Conservation (phyloP, 345 rosid species). For the Citrus unshiu region DNA sequence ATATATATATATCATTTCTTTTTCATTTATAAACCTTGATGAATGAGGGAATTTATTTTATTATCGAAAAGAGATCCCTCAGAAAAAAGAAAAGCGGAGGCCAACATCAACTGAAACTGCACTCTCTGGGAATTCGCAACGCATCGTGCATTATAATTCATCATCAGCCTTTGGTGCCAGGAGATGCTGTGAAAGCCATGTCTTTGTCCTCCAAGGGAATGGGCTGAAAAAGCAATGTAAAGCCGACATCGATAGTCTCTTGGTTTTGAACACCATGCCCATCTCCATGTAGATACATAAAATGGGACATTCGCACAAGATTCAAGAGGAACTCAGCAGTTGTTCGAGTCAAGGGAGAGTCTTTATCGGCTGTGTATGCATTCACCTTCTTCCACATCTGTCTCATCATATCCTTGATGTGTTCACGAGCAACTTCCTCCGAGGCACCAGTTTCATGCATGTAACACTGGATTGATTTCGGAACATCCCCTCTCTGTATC, state of each 20-base stretch:
- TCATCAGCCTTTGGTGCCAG: too few relatives aligned
- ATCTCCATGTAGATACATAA: conserved; percentile 10
- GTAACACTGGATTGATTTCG: conserved; percentile 37
- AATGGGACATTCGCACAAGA: neutral
- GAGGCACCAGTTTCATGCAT: conserved; percentile 33
- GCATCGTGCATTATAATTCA: too few relatives aligned
- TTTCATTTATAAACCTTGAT: too few relatives aligned
- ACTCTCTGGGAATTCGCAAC: too few relatives aligned
- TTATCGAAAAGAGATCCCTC: too few relatives aligned
- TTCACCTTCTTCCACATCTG: conserved; percentile 30
- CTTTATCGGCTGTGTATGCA: neutral
- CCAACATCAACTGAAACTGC: too few relatives aligned
- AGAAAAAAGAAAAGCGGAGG: too few relatives aligned
- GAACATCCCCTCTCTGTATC: conserved; percentile 28
- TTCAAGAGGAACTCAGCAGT: neutral
- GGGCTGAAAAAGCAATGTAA: conserved; percentile 1
- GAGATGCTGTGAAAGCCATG: neutral
- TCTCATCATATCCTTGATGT: conserved; percentile 12
- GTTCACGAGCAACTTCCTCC: conserved; percentile 21
- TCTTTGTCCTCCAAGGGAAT: neutral
- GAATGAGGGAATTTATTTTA: too few relatives aligned
- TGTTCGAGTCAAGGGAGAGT: neutral
- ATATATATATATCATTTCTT: too few relatives aligned
- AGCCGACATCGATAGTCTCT: neutral
- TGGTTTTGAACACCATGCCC: neutral